Percentiles rank a stretch among this genome's conserved stretches.
Evolutionary conservation across 768 basidiomycete genomes (phyloP).

Genomic region (Arthromyces matolae): DNA sequence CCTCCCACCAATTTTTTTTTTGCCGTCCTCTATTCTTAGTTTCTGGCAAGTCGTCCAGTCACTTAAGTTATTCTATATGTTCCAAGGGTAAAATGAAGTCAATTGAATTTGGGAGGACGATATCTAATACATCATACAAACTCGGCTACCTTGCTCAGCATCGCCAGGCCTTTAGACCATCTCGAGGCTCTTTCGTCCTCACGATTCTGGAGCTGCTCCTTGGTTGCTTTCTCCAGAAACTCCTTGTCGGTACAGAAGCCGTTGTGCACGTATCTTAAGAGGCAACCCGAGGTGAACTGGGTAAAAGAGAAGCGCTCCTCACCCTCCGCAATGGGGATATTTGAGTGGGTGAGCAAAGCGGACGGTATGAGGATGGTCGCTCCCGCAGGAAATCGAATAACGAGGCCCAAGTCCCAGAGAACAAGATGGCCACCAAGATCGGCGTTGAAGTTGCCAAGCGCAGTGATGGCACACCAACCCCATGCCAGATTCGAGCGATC

Average conservation of each 20-base stretch:
- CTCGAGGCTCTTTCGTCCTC: too few relatives aligned
- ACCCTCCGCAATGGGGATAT: constrained; percentile 1
- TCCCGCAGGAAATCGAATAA: neutral
- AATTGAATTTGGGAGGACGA: too few relatives aligned
- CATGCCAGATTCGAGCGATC: neutral
- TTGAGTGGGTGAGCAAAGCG: constrained; percentile 11
- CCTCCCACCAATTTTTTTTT: too few relatives aligned
- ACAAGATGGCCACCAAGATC: neutral
- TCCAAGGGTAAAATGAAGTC: too few relatives aligned
- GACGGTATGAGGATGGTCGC: neutral
- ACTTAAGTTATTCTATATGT: too few relatives aligned
- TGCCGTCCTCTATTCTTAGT: too few relatives aligned
- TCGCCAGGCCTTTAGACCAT: too few relatives aligned
- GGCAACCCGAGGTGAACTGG: constrained; percentile 7
- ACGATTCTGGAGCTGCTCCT: neutral
- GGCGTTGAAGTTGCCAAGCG: neutral
- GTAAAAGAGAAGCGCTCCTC: constrained; percentile 11
- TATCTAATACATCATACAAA: too few relatives aligned
- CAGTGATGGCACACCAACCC: neutral
- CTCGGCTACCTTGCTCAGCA: too few relatives aligned
- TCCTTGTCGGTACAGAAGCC: constrained; percentile 5
- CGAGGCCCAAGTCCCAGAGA: neutral
- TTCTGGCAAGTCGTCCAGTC: too few relatives aligned
- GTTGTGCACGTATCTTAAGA: constrained; percentile 13
- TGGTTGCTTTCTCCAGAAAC: neutral